Evolutionary conservation across 768 basidiomycete genomes (phyloP), one percentile per base, ranked within the genome.

Genomic region (Russula sp.): DNA sequence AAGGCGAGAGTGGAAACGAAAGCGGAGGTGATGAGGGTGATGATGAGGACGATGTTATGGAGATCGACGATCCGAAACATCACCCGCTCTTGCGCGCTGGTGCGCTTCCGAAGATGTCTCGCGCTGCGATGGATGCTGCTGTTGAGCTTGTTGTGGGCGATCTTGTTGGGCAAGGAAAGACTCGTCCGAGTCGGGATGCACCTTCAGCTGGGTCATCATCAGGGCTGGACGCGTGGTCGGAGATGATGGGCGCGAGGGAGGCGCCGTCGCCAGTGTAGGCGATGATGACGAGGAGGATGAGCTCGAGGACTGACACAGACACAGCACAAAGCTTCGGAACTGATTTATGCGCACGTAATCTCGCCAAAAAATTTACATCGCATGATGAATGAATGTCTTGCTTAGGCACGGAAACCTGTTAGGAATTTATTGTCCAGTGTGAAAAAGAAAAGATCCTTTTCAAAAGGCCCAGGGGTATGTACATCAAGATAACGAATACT

Each of bases 1-100:
- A 71, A 20, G 74, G 65, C 3, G 76, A 11, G 24, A 18, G n/a
- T 18, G 34, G 20, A 6, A n/a, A 20, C 13, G 73, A 57, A n/a
- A 46, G 26, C 32, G 48, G 11, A 42, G 76, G 71, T 49, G 77
- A 71, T 57, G 55, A 71, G 69, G 71, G 71, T 54, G 76, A 72
- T 7, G 79, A 73, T 3, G 78, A 75, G 32, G 79, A 76, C 28
- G 71, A 69, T 30, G 28, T 30, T 5, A 78, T 76, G 30, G 80
- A 80, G 52, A 75, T 90, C 22, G 38, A 40, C 2, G 78, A 83
- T 49, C 80, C 80, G 5, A 78, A 78, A 24, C 77, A 79, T 50
- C 89, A 90, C 72, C 68, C 66, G 40, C 68, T 69, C 22, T 36
- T 69, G 52, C 68, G 68, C n/a, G 54, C 67, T 0, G 62, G 59